Base-by-base conservation (phyloP, 2,329 filamentous ascomycete species). In the Exophiala sideris region DNA sequence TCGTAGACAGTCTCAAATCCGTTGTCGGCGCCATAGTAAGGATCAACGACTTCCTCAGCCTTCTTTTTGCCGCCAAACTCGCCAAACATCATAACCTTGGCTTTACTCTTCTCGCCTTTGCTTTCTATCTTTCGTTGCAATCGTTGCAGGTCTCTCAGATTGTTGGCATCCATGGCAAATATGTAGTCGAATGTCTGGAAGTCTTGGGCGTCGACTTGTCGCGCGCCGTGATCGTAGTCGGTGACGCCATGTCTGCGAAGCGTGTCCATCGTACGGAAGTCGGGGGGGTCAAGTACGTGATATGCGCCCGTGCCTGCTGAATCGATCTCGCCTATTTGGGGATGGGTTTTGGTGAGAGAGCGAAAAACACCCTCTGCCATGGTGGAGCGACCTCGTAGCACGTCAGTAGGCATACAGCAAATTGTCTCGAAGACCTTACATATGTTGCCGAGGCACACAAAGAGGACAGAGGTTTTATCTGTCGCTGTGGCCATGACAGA, bases 311-410 rank as follows among this genome's bases (percentile, higher is more conserved):
- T 99, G 46, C 94, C 94, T 70, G 89, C 94, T 7, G 89, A 95
- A 71, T 97, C 94, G 62, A 96, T 84, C 56, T 76, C 76, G 12
- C 74, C 75, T 66, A 96, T 83, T 56, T 76, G 64, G 79, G 76
- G 65, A 83, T 84, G 51, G 18, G 49, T 48, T 52, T 62, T 58
- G 9, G 56, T 53, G 38, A 94, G 75, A 56, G 85, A 82, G 54
- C 84, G 83, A 74, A 99, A 97, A 61, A 96, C 88, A 46, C 89
- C 94, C 76, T 97, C 92, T 42, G 91, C 90, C 94, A 99, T 97
- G 32, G 94, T 89, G 6, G 91, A 96, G 57, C 83, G 81, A 67
- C 81, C 79, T 80, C 56, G 40, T 9, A 20, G 9, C 39, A 41
- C 39, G 21, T n/a, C 8, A 14, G 8, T 9, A 10, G 14, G 18